Evolutionary conservation across 805 yeast genomes (phyloP).

Genomic region (Candida easanensis): DNA sequence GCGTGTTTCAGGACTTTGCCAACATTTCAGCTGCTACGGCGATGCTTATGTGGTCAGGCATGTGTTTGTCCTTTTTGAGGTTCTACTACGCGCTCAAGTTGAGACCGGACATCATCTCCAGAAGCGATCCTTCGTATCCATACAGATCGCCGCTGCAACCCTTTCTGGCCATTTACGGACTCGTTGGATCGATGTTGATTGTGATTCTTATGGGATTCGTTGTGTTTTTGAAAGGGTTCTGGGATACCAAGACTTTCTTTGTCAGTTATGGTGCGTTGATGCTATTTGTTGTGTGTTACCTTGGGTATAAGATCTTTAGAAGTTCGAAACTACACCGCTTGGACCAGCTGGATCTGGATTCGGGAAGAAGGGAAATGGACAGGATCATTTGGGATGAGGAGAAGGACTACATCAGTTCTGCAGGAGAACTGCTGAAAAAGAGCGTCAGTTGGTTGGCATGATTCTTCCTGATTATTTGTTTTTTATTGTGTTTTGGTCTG

Average conservation of each 20-base stretch:
- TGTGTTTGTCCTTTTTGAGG: conserved; percentile 61
- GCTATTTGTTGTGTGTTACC: conserved; percentile 47
- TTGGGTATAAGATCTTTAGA: conserved; percentile 54
- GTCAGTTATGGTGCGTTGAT: conserved; percentile 63
- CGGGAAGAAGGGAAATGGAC: conserved; percentile 83
- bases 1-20: conserved; percentile 63
- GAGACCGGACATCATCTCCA: conserved; percentile 61
- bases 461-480: background rate
- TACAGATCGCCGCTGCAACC: conserved; percentile 72
- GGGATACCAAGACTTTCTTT: conserved; percentile 62
- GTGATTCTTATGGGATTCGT: conserved; percentile 60
- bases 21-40: conserved; percentile 73
- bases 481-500: background rate
- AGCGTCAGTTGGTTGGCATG: conserved; percentile 32
- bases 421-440: conserved; percentile 28
- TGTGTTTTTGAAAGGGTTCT: conserved; percentile 52
- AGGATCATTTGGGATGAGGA: conserved; percentile 81
- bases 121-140: conserved; percentile 65
- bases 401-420: conserved; percentile 33
- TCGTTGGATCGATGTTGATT: conserved; percentile 49
- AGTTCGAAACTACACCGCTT: conserved; percentile 65
- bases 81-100: conserved; percentile 59
- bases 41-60: conserved; percentile 74
- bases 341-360: conserved; percentile 76
- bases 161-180: conserved; percentile 59